Base-by-base conservation (phyloP, 352 stramenopile genomes). In the Lagenidium sp. region DNA sequence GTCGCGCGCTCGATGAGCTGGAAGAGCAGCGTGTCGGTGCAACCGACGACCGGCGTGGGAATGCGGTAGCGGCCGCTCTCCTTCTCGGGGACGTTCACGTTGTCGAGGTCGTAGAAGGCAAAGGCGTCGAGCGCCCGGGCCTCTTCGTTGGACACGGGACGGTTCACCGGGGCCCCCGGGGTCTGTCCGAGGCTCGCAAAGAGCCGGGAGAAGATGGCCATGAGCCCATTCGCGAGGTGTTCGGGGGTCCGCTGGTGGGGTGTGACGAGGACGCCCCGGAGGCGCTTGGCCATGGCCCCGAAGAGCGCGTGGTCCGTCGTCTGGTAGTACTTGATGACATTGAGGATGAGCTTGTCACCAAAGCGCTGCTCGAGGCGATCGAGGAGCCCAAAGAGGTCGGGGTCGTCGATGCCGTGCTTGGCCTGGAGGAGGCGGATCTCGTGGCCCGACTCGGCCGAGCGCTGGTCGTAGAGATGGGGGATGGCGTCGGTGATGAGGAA, bases 401-500 rank as follows among this genome's bases (percentile, higher is more conserved):
- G 50, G 58, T 85, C 48, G 4, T 56, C 34, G 37, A 83, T 66
- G 3, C 45, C 50, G 50, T 77, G 59, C 36, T 66, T 65, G 38
- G 53, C 40, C 36, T 64, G 70, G 51, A 85, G 68, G 28, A 54
- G 64, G 15, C 64, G 48, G 23, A 63, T 42, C 25, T 85, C 66
- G 22, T 69, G 59, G 4, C 45, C 46, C 4, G 72, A 56, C 35
- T 82, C 68, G 12, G 38, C 12, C 2, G 68, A 70, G 31, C 31
- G 24, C 41, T 40, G 15, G 69, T 56, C 24, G 58, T 48, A 23
- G 37, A 85, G 41, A 45, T 85, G 72, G 40, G 69, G 69, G 1
- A 57, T 55, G 4, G 70, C 73, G 39, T 83, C 73, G 2, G 73
- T 75, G 65, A 85, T 83, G 8, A 82, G 46, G 55, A 85, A 85